These are phyloP conservation scores for Ormosia semicastrata DNA, from an alignment of 306 rosid species.

Conservation along the genomic window DNA sequence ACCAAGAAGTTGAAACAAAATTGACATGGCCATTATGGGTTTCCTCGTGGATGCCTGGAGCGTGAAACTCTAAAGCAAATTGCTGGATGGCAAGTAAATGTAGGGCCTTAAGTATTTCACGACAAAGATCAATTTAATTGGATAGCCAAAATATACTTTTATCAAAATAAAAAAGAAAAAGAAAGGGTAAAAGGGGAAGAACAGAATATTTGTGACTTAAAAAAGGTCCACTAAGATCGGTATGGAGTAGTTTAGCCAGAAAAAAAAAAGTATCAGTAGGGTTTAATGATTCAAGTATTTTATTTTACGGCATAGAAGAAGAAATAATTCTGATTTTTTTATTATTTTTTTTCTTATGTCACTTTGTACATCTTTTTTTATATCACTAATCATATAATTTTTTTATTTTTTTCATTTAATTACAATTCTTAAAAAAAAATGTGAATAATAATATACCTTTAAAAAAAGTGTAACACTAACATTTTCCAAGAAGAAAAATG, in stretches of 20 bases:
- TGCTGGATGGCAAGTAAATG: not conserved
- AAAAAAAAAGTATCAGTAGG: too few species aligned
- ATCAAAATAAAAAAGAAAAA: not conserved
- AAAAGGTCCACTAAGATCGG: not conserved
- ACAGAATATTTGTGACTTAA: not conserved
- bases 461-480: too few species aligned
- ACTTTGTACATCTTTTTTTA: too few species aligned
- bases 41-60: slow-evolving; percentile 19
- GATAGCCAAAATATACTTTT: not conserved
- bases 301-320: too few species aligned
- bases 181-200: not conserved
- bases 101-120: not conserved
- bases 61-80: not conserved
- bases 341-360: too few species aligned
- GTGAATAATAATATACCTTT: too few species aligned
- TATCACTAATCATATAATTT: too few species aligned
- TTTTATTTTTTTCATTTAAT: too few species aligned
- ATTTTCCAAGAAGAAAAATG: not conserved
- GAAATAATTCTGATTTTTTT: too few species aligned
- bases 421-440: too few species aligned
- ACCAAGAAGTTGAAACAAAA: slow-evolving; percentile 20
- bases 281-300: too few species aligned
- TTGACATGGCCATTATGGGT: slow-evolving; percentile 18
- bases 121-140: not conserved
- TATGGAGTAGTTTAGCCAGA: not conserved